These are phyloP conservation scores for Coemansia sp. DNA, from an alignment of 192 early-diverging fungal genomes.

Conservation along the genomic window DNA sequence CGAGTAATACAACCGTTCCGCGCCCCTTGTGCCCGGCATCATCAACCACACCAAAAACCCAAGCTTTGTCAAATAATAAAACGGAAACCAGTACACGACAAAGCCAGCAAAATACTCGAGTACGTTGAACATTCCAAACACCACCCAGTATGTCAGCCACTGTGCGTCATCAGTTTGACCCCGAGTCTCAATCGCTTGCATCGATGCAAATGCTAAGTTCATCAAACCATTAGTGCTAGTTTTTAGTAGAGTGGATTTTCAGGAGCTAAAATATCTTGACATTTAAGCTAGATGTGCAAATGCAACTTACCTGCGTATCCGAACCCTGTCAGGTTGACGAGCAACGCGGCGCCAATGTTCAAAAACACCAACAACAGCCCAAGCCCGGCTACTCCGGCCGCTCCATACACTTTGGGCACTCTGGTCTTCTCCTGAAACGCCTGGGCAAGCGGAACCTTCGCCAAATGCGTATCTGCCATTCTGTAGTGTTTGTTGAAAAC, in stretches of 20 bases:
- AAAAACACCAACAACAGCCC: slow-evolving; percentile 81
- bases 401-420: slow-evolving; percentile 89
- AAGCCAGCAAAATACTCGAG: slow-evolving; percentile 89
- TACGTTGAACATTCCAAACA: slow-evolving; percentile 85
- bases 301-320: slow-evolving; percentile 69
- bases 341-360: slow-evolving; percentile 76
- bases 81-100: slow-evolving; percentile 90
- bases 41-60: slow-evolving; percentile 83
- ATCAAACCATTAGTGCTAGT: background rate
- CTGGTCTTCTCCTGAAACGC: slow-evolving; percentile 72
- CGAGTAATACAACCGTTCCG: slow-evolving; percentile 73
- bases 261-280: no score
- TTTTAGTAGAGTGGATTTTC: background rate
- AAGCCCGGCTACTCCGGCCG: slow-evolving; percentile 62
- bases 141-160: slow-evolving; percentile 90
- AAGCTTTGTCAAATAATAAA: slow-evolving; percentile 95
- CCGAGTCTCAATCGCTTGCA: slow-evolving; percentile 85
- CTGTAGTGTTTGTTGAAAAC: slow-evolving; percentile 50
- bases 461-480: slow-evolving; percentile 68
- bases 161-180: slow-evolving; percentile 80
- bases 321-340: slow-evolving; percentile 86
- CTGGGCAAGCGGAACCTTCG: slow-evolving; percentile 62
- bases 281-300: slow-evolving; percentile 14
- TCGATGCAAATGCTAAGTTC: slow-evolving; percentile 76
- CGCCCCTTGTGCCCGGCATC: slow-evolving; percentile 73